Conservation (phyloP, 2,329 filamentous ascomycete genomes). For the Rhinocladiella mackenziei region DNA sequence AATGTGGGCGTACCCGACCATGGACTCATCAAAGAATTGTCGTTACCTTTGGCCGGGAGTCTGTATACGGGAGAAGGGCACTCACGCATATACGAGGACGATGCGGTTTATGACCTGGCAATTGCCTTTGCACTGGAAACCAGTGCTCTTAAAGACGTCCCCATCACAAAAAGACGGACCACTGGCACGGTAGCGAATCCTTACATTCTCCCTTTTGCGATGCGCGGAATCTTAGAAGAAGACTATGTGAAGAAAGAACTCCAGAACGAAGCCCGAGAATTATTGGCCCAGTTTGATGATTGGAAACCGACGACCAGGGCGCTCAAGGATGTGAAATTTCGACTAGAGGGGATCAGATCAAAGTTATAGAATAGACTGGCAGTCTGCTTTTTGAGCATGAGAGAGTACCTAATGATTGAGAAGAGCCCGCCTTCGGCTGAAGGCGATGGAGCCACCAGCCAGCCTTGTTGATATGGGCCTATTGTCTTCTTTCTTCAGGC, state of each 20-base stretch:
- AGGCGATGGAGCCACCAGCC: no score
- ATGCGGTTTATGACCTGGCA: constrained; percentile 75
- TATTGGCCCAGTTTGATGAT: constrained; percentile 84
- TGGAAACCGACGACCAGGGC: constrained; percentile 91
- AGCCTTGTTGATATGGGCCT: no score
- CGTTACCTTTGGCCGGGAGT: constrained; percentile 80
- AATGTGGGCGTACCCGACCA: constrained; percentile 93
- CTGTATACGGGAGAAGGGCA: constrained; percentile 91
- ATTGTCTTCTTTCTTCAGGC: no score
- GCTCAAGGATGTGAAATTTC: constrained; percentile 91
- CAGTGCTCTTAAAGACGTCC: constrained; percentile 48
- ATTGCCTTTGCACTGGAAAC: constrained; percentile 72
- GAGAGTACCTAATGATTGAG: no score
- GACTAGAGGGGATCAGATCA: constrained; percentile 84
- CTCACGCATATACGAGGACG: constrained; percentile 86
- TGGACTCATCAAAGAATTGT: constrained; percentile 85
- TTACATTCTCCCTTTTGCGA: constrained; percentile 90
- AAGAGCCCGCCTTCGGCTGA: no score
- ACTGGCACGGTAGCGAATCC: constrained; percentile 60
- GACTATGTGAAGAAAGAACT: constrained; percentile 81
- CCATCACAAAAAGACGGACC: constrained; percentile 50
- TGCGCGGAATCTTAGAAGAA: constrained; percentile 89
- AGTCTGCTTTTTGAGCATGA: no score
- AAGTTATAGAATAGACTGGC: constrained; percentile 56
- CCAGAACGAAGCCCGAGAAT: constrained; percentile 67